Evolutionary conservation across 768 basidiomycete species (phyloP).

Genomic region (Rhodosporidiobolus sp.): DNA sequence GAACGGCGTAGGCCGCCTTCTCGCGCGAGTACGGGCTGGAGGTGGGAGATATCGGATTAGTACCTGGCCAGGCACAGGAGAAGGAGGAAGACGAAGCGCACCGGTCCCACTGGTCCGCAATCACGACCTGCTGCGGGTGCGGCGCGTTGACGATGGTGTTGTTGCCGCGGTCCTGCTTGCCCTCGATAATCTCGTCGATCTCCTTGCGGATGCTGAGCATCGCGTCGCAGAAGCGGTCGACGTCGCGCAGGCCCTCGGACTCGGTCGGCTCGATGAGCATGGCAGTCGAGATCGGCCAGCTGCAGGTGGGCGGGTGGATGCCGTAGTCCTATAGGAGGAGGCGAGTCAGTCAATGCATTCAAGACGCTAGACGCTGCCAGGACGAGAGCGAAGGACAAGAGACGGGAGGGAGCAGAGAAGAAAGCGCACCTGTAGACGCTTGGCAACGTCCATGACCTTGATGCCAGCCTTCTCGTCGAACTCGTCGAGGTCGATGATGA

Average conservation of each 20-base stretch:
- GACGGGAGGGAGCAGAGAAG: constrained; percentile 24
- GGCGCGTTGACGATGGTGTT: constrained; percentile 93
- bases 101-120: constrained; percentile 82
- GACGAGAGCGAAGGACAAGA: neutral
- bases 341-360: no score
- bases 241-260: constrained; percentile 86
- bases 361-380: neutral
- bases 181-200: constrained; percentile 77
- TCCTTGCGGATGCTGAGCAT: constrained; percentile 96
- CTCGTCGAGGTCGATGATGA: constrained; percentile 90
- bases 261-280: constrained; percentile 97
- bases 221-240: constrained; percentile 96
- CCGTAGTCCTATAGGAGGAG: constrained; percentile 67
- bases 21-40: constrained; percentile 86
- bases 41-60: no score
- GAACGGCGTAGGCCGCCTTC: constrained; percentile 82
- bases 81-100: constrained; percentile 48
- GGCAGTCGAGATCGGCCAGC: constrained; percentile 95
- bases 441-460: constrained; percentile 94
- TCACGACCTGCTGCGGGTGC: constrained; percentile 74
- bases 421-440: constrained; percentile 73
- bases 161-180: constrained; percentile 83
- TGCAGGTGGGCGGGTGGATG: constrained; percentile 95
- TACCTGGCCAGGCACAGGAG: neutral
- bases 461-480: constrained; percentile 81